Percentiles rank a stretch among this genome's conserved stretches.
Evolutionary conservation across 192 early-diverging fungal species (phyloP).

Genomic region (Backusella tuberculispora): DNA sequence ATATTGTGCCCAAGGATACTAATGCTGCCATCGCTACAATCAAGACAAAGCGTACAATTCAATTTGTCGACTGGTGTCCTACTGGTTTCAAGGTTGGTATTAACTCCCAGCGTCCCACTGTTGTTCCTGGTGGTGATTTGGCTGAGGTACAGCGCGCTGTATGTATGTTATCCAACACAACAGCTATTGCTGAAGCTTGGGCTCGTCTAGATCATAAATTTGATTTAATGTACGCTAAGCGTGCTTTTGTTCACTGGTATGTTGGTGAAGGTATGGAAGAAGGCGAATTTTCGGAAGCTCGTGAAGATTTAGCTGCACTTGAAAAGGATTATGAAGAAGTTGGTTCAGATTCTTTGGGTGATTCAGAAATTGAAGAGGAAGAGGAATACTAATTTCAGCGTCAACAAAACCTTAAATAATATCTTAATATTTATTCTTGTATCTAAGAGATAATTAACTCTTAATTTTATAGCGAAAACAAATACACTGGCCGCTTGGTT

Average conservation of each 20-base stretch:
- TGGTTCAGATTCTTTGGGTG: conserved; percentile 89
- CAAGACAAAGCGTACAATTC: conserved; percentile 94
- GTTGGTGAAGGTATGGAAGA: conserved; percentile 99
- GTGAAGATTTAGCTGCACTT: conserved; percentile 98
- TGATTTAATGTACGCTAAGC: conserved; percentile 99
- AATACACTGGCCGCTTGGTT: not conserved
- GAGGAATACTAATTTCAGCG: conserved; percentile 32
- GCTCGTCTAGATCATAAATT: conserved; percentile 99
- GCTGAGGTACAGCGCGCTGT: conserved; percentile 94
- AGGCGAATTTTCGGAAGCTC: conserved; percentile 99
- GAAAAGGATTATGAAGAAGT: conserved; percentile 99
- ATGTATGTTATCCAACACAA: conserved; percentile 99
- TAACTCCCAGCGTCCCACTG: conserved; percentile 89
- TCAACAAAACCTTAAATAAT: conserved; percentile 6
- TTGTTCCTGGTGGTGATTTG: conserved; percentile 89
- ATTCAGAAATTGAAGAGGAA: conserved; percentile 71
- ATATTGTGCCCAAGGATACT: conserved; percentile 97
- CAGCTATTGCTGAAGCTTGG: conserved; percentile 99
- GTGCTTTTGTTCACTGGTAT: conserved; percentile 99
- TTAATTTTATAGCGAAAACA: too few relatives aligned
- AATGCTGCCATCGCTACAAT: conserved; percentile 87
- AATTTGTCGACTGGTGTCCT: conserved; percentile 99
- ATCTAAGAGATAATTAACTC: not conserved
- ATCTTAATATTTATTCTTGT: not conserved
- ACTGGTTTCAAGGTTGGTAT: conserved; percentile 99